Evolutionary conservation across 495 filamentous ascomycete species (phyloP).

Genomic region (Bacidia rubella): DNA sequence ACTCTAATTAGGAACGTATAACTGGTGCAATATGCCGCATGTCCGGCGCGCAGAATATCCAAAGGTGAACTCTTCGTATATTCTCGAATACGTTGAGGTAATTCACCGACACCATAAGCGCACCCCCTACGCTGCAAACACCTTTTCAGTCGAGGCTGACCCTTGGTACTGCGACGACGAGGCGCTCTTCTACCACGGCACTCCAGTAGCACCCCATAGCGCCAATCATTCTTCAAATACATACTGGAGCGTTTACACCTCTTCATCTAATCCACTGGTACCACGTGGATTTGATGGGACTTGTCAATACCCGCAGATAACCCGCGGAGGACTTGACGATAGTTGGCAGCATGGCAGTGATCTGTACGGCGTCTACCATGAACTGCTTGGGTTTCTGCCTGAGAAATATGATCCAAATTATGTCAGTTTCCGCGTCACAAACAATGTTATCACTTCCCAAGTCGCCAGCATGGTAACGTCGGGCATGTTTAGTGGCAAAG

Average conservation of each 20-base stretch:
- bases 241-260: slow-evolving; percentile 45
- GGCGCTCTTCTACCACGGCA: slow-evolving; percentile 47
- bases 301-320: slow-evolving; percentile 63
- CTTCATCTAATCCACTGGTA: slow-evolving; percentile 43
- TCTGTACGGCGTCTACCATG: slow-evolving; percentile 49
- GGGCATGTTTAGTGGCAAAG: slow-evolving; percentile 39
- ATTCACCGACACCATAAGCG: slow-evolving; percentile 65
- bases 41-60: slow-evolving; percentile 45
- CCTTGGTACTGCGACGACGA: slow-evolving; percentile 51
- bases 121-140: slow-evolving; percentile 54
- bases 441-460: slow-evolving; percentile 58
- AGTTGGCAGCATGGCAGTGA: slow-evolving; percentile 53
- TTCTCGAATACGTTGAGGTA: slow-evolving; percentile 52
- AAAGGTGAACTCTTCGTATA: slow-evolving; percentile 31
- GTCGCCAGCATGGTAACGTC: slow-evolving; percentile 50
- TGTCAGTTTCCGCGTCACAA: slow-evolving; percentile 48
- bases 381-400: slow-evolving; percentile 45
- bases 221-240: slow-evolving; percentile 28
- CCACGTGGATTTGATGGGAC: slow-evolving; percentile 44
- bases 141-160: slow-evolving; percentile 50
- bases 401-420: slow-evolving; percentile 24
- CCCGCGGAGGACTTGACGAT: slow-evolving; percentile 46
- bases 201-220: slow-evolving; percentile 24
- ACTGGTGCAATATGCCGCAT: slow-evolving; percentile 71
- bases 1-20: slow-evolving; percentile 29